These are phyloP conservation scores for Metarhizium brunneum DNA, from an alignment of 2,329 filamentous ascomycete species.

Conservation along the genomic window DNA sequence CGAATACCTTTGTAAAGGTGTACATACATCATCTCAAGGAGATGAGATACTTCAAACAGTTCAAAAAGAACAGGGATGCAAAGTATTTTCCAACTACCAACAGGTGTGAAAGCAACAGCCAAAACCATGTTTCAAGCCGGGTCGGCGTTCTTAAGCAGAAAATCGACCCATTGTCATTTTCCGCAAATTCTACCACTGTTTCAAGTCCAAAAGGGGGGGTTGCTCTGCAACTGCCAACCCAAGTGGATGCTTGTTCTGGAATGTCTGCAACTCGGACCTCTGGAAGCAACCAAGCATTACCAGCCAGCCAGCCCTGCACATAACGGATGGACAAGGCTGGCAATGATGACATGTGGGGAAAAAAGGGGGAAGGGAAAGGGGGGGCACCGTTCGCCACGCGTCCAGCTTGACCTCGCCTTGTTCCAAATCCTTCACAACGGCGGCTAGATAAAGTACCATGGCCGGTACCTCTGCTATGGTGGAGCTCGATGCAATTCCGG, in stretches of 20 bases:
- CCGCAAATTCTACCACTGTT: not conserved
- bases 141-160: not conserved
- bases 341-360: too few species aligned
- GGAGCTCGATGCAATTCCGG: conserved; percentile 22
- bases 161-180: not conserved
- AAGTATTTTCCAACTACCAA: not conserved
- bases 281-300: not conserved
- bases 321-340: too few species aligned
- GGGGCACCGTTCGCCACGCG: too few species aligned
- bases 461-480: conserved; percentile 7
- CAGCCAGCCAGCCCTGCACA: too few species aligned
- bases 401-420: not conserved
- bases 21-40: not conserved
- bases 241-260: not conserved
- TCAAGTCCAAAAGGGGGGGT: not conserved
- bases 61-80: not conserved
- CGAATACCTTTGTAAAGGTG: not conserved
- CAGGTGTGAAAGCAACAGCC: not conserved
- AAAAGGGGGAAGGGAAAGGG: too few species aligned
- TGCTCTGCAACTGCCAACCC: not conserved
- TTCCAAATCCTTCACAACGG: not conserved
- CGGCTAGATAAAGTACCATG: not conserved
- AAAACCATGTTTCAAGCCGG: not conserved
- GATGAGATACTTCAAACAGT: not conserved
- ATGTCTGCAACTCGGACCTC: not conserved